Evolutionary conservation across 2,329 filamentous ascomycete genomes (phyloP), one percentile per base, ranked within the genome.

Genomic region (Huntiella omanensis): DNA sequence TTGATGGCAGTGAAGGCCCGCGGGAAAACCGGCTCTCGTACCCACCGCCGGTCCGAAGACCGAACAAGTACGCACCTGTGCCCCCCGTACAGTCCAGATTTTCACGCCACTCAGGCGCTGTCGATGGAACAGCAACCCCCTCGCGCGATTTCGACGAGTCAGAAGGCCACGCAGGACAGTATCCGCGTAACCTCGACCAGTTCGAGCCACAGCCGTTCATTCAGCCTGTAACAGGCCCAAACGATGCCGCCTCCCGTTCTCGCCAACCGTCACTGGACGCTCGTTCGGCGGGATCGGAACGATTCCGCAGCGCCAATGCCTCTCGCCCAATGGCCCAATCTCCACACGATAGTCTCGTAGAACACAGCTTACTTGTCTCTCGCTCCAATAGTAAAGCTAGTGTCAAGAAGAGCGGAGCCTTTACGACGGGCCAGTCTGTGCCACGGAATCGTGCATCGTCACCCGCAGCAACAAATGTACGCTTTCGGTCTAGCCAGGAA

Each of bases 271-370:
- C 40, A 4, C 32, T 10, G 11, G 28, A 33, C 13, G 28, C 28
- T 16, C 28, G 40, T 12, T 12, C 40, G 10, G 13, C 19, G n/a
- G 13, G 40, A 12, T n/a, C 32, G 11, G 40, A 43, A 17, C 34
- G 28, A 15, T n/a, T n/a, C 40, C n/a, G 35, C 33, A 8, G 36
- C 13, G 33, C 37, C 4, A 36, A 17, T 33, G 37, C 28, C 13
- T 28, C 33, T 34, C 48, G 48, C 15, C 32, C 36, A 6, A 35
- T 22, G 43, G 36, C 40, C 8, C 45, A 43, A 15, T 50, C 48
- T 34, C 48, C 44, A 33, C 48, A 50, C 48, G 48, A 50, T 47
- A 50, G 48, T 40, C 36, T 50, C 48, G 48, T 50, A 33, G 48
- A 50, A 41, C 46, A 40, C 37, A 47, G 37, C 16, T 22, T 45